These are phyloP conservation scores for Ceratobasidium sp. DNA, from an alignment of 1,284 basidiomycete genomes.

Conservation along the genomic window DNA sequence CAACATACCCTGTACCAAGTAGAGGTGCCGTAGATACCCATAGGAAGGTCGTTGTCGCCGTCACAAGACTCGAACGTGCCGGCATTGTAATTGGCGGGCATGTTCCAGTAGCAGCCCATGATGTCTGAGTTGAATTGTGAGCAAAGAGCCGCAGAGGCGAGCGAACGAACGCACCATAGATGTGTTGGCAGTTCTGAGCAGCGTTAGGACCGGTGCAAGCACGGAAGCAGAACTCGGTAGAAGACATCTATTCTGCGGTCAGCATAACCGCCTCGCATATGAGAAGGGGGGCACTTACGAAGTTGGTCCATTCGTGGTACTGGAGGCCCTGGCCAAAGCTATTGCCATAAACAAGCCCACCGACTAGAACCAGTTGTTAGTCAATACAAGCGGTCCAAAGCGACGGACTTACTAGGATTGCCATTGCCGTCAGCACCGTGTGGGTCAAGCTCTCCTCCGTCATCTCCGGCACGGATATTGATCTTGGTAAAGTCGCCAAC, in stretches of 20 bases:
- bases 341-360: slow-evolving; percentile 72
- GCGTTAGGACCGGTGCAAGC: slow-evolving; percentile 70
- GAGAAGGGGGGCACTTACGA: slow-evolving; percentile 48
- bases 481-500: slow-evolving; percentile 53
- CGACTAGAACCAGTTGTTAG: slow-evolving; percentile 50
- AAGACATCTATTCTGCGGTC: slow-evolving; percentile 55
- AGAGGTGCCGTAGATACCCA: slow-evolving; percentile 66
- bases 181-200: slow-evolving; percentile 63
- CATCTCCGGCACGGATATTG: slow-evolving; percentile 69
- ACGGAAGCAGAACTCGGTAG: slow-evolving; percentile 72
- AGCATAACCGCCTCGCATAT: neutral
- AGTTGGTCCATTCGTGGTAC: slow-evolving; percentile 66
- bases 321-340: slow-evolving; percentile 68
- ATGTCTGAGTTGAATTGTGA: slow-evolving; percentile 43
- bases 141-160: neutral
- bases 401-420: slow-evolving; percentile 52
- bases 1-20: slow-evolving; percentile 57
- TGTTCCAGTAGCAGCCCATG: slow-evolving; percentile 63
- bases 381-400: slow-evolving; percentile 9
- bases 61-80: slow-evolving; percentile 61
- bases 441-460: slow-evolving; percentile 67
- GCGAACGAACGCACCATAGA: slow-evolving; percentile 42
- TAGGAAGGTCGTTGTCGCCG: slow-evolving; percentile 58
- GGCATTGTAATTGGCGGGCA: slow-evolving; percentile 59
- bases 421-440: slow-evolving; percentile 62